Evolutionary conservation across 2,329 filamentous ascomycete species (phyloP), one percentile per base, ranked within the genome.

Genomic region (Exophiala bonariae): DNA sequence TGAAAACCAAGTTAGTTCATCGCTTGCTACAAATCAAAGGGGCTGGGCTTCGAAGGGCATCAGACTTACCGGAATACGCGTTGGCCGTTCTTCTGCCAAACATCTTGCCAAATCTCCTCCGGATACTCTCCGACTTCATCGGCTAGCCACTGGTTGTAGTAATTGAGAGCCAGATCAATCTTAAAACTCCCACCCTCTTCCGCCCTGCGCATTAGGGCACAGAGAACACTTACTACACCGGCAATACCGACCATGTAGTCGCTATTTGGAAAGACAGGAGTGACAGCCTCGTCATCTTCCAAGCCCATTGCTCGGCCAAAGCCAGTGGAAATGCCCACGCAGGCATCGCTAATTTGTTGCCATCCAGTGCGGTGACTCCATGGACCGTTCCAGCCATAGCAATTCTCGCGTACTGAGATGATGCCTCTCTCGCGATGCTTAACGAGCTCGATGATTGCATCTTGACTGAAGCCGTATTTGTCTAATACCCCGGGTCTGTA

Each of bases 201-300:
- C 0, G 83, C 79, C 23, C 85, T 75, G 57, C 78, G 76, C 58
- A 81, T 82, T 7, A 88, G 71, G 1, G 83, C 85, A 0, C 75
- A 75, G 28, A 89, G 63, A 0, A 83, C 83, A 3, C 83, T 81
- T 55, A 86, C 82, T 35, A 82, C 81, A 3, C 84, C 85, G 69
- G 87, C 83, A 60, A 82, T 86, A 22, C 85, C 85, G 1, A 85
- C 87, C 31, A 84, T 84, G 58, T 88, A 88, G 66, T 80, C 66
- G 66, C 72, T 72, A 61, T 79, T 79, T 2, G 76, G 77, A 56
- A 79, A 79, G 0, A 71, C 69, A 6, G 71, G 71, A 1, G 72
- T 67, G 4, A 71, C 63, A 2, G 70, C 67, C 22, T 59, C 52
- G 26, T 45, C 31, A 18, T 58, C 61, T 2, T 62, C 52, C 32